Evolutionary conservation across 2,329 filamentous ascomycete genomes (phyloP), one percentile per base, ranked within the genome.

Genomic region (Ophiognomonia clavigignenti-juglandacearum): DNA sequence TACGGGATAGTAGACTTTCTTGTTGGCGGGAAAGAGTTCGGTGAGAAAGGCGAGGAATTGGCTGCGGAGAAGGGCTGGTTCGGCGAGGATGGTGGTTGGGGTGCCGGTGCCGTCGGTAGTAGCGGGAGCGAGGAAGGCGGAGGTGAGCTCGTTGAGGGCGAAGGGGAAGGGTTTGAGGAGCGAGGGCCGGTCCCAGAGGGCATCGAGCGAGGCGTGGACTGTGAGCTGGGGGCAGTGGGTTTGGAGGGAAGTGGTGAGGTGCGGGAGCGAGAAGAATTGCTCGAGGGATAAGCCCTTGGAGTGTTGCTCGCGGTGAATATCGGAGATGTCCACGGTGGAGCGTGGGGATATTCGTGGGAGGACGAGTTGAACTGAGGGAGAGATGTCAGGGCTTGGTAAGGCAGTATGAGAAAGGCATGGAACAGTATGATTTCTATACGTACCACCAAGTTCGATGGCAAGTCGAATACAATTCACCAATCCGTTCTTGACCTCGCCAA

Each of bases 371-470:
- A 66, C 66, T 64, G 55, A 14, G 38, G n/a, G n/a, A n/a, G n/a
- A n/a, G n/a, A n/a, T n/a, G n/a, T n/a, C n/a, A n/a, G n/a, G n/a
- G n/a, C n/a, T n/a, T n/a, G n/a, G 44, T 34, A 7, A 57, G 52
- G 57, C 32, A 49, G 56, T 45, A 19, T 44, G 7, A 40, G 4
- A 51, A 18, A 52, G 2, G 10, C 49, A 55, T 2, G 54, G 16
- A 9, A 51, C 9, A 18, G 52, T 26, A 2, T 31, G 10, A 51
- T 54, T 2, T 54, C 22, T 13, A 22, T 61, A 65, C 55, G 55
- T 51, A 64, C 72, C 71, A 45, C 72, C 72, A 35, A 70, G 67
- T 59, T 73, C 69, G 26, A 74, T 72, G 13, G 69, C 70, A 43
- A 70, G 65, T 36, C 70, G 64, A 19, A 75, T 56, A 56, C 72